Conservation (phyloP, 768 basidiomycete genomes). For the Pleurotus cornucopiae region DNA sequence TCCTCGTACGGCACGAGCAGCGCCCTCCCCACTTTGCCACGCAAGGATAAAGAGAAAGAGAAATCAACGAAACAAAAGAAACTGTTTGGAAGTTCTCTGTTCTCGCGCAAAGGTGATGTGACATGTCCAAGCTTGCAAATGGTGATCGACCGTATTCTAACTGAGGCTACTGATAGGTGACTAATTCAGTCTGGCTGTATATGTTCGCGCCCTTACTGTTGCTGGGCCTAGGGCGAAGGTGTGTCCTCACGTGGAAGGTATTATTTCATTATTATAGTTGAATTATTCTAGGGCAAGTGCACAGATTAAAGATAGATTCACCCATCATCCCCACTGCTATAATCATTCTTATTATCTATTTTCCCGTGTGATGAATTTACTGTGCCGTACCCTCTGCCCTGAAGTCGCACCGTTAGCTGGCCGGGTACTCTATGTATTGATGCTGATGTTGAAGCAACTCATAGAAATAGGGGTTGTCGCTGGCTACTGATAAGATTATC, state of each 20-base stretch:
- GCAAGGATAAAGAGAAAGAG: conserved; percentile 2
- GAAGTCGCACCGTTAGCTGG: too few species aligned
- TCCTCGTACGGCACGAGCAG: conserved; percentile 1
- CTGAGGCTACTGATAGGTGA: neutral
- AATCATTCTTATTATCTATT: too few species aligned
- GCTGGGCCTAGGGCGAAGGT: neutral
- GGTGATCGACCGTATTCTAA: neutral
- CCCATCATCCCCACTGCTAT: too few species aligned
- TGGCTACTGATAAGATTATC: too few species aligned
- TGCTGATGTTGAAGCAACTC: too few species aligned
- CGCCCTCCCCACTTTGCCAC: conserved; percentile 1
- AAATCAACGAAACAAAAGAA: neutral
- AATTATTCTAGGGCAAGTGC: too few species aligned
- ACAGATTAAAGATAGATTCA: too few species aligned
- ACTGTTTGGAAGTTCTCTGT: neutral
- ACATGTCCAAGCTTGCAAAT: neutral
- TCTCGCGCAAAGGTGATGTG: conserved; percentile 3
- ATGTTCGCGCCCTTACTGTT: neutral
- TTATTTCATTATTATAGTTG: too few species aligned
- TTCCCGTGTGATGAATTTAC: too few species aligned
- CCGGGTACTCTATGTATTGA: too few species aligned
- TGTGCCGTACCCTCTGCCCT: too few species aligned
- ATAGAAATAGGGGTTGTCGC: too few species aligned
- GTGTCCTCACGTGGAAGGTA: neutral
- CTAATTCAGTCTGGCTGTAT: neutral